Percentiles rank a stretch among this genome's conserved stretches.
Conservation (phyloP, 202 grass and related monocot species). For the Zizania palustris region DNA sequence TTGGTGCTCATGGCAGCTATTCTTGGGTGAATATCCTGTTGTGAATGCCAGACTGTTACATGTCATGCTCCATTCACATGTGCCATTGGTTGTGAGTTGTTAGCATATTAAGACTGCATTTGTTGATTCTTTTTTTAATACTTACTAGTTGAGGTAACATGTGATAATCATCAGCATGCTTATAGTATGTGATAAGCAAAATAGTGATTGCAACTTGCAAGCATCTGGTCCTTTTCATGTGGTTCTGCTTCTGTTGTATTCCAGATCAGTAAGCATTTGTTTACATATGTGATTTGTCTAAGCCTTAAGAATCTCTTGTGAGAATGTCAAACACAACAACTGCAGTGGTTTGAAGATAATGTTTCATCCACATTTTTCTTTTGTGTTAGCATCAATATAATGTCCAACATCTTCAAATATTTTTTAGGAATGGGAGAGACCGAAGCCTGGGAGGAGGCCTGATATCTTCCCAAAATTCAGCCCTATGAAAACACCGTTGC, state of each 20-base stretch:
- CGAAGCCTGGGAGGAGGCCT: conserved; percentile 69
- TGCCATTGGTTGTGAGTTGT: neutral
- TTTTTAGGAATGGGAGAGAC: conserved; percentile 68
- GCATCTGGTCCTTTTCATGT: neutral
- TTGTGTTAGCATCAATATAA: conserved; percentile 13
- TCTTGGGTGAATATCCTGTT: neutral
- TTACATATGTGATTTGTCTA: neutral
- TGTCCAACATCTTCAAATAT: neutral
- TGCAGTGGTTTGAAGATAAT: neutral
- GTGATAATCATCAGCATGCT: neutral
- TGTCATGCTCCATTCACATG: neutral
- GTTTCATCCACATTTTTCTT: neutral
- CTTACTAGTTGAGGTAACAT: neutral
- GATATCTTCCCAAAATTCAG: conserved; percentile 79
- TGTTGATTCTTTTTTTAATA: neutral
- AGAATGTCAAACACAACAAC: neutral
- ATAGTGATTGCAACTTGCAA: too few relatives aligned
- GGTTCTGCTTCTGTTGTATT: neutral
- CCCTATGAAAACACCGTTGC: conserved; percentile 75
- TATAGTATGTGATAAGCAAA: neutral
- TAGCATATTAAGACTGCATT: neutral
- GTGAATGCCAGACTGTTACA: neutral
- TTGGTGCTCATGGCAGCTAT: neutral
- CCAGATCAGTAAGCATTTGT: neutral
- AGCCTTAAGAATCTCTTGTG: neutral